Conservation (phyloP, 495 filamentous ascomycete genomes). For the Penicillium herquei region DNA sequence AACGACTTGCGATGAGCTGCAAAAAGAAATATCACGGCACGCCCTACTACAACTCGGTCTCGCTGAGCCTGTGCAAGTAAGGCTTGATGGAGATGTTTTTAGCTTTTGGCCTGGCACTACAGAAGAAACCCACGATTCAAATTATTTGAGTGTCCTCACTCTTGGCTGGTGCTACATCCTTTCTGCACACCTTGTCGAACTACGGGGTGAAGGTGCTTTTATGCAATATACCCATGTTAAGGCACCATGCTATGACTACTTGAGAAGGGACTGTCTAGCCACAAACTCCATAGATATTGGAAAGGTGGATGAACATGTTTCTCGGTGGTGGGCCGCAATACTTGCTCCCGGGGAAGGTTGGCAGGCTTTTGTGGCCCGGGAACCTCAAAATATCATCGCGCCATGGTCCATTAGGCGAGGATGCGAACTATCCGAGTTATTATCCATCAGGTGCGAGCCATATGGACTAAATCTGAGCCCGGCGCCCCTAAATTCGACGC, state of each 20-base stretch:
- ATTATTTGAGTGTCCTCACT: conserved; percentile 1
- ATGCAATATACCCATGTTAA: conserved; percentile 6
- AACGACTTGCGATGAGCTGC: conserved; percentile 7
- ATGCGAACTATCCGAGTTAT: background rate
- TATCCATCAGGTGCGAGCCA: background rate
- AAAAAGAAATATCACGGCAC: background rate
- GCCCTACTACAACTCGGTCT: conserved; percentile 7
- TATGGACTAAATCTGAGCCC: too few species aligned
- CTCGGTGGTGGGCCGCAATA: conserved; percentile 6
- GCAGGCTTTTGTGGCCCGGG: background rate
- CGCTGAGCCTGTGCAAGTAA: conserved; percentile 1
- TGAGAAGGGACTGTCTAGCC: too few species aligned
- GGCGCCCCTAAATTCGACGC: too few species aligned
- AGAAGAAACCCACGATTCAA: background rate
- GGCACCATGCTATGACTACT: too few species aligned
- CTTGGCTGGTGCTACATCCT: conserved; percentile 6
- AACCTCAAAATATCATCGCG: background rate
- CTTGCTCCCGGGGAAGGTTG: background rate
- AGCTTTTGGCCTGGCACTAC: conserved; percentile 4
- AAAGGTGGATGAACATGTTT: background rate
- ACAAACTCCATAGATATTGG: conserved; percentile 8
- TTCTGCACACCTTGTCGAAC: conserved; percentile 5
- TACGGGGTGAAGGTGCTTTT: background rate
- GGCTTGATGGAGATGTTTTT: conserved; percentile 8
- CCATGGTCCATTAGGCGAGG: background rate